Percentiles rank a stretch among this genome's conserved stretches.
These are phyloP conservation scores for Coelastrella sp. DNA, from an alignment of 139 green algal genomes.

Conservation along the genomic window DNA sequence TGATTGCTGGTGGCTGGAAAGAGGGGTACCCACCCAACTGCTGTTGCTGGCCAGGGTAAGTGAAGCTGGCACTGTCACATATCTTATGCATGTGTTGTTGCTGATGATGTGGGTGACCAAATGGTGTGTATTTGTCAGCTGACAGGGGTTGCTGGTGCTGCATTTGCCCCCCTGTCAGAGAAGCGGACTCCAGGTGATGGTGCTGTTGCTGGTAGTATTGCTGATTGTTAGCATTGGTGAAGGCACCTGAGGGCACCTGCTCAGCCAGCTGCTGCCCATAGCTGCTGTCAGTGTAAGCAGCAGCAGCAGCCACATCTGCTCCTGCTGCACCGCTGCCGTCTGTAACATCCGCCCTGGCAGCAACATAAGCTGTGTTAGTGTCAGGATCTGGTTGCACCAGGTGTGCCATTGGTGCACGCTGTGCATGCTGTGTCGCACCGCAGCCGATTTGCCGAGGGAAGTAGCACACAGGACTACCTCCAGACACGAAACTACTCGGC, in stretches of 20 bases:
- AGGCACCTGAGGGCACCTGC: neutral
- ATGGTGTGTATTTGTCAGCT: neutral
- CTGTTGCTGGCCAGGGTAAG: slow-evolving; percentile 16
- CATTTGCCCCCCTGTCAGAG: neutral
- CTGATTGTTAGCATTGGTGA: too few relatives aligned
- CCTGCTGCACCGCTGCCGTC: neutral
- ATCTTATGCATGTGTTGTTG: slow-evolving; percentile 44
- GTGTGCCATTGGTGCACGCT: neutral
- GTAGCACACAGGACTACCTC: neutral
- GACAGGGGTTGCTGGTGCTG: slow-evolving; percentile 9
- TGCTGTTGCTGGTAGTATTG: neutral
- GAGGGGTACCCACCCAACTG: neutral
- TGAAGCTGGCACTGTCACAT: neutral
- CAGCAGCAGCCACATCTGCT: neutral
- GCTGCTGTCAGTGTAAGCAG: neutral
- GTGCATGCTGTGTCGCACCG: neutral
- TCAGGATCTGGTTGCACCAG: too few relatives aligned
- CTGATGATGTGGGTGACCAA: slow-evolving; percentile 30
- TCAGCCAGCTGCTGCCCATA: slow-evolving; percentile 1
- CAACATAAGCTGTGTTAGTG: neutral
- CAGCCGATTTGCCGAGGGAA: neutral
- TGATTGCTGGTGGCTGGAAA: neutral
- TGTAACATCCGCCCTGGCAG: neutral
- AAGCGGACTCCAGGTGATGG: neutral
- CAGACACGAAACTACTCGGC: neutral